Base-by-base conservation (phyloP, 2,329 filamentous ascomycete species). In the Fusarium pseudoanthophilum region DNA sequence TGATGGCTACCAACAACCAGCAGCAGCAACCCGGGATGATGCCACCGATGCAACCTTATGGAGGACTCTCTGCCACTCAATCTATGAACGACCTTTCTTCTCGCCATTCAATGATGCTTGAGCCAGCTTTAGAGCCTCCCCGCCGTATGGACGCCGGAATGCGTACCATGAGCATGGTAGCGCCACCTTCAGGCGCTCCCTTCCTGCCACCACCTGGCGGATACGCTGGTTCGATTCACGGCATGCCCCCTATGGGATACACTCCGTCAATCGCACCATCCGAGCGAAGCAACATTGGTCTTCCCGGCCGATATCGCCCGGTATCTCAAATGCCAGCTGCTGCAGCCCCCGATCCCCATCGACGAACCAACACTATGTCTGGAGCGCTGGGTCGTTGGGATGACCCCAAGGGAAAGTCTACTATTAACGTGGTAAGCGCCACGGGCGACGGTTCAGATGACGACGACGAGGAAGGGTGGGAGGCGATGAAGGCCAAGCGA, bases 211-310 rank as follows among this genome's bases (percentile, higher is more conserved):
- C 82, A 32, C 79, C 83, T 24, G 52, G 60, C 36, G 78, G 77
- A 20, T 80, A 81, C 51, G 80, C 78, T 14, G 72, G 78, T 21
- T 78, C 81, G 36, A 63, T 82, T 49, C 74, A 75, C 61, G 79
- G 77, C 42, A 69, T 67, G 82, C 88, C 84, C 52, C 89, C 84
- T 49, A 82, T 82, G 58, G 91, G 90, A 14, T 98, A 98, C 82
- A 89, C 95, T 2, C 91, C 95, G 2, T 98, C 95, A 2, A 97
- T 99, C 75, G 95, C 96, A 5, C 96, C 96, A 2, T 97, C 94
- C 10, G 96, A 98, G 84, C 92, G 96, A 69, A 98, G 95, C 86
- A 98, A 97, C 80, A 86, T 98, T 69, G 96, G 96, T 21, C 88
- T 97, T 59, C 95, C 96, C 14, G 92, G 94, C 37, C 91, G 96